Percentiles rank a stretch among this genome's conserved stretches.
Conservation (phyloP, 2,329 filamentous ascomycete genomes). For the Leptographium flavum region DNA sequence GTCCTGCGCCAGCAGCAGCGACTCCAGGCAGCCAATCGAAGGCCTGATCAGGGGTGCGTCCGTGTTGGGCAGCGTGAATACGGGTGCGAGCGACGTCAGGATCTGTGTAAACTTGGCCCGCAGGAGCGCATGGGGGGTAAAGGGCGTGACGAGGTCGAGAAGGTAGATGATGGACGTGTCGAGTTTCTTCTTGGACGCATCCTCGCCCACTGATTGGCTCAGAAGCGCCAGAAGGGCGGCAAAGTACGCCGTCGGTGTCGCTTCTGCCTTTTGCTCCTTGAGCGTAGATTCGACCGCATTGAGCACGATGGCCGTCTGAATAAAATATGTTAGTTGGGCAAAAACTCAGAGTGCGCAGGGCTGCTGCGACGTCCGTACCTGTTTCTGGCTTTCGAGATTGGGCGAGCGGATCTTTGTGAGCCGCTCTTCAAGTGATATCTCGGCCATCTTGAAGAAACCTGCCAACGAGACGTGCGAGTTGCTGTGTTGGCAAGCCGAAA, state of each 20-base stretch:
- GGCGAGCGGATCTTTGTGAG: constrained; percentile 94
- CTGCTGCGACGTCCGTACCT: constrained; percentile 33
- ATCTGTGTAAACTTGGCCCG: constrained; percentile 94
- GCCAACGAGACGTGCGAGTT: not conserved
- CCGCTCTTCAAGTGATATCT: constrained; percentile 60
- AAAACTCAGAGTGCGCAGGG: not conserved
- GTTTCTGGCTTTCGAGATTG: constrained; percentile 86
- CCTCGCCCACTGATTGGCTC: constrained; percentile 55
- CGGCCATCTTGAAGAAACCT: constrained; percentile 25
- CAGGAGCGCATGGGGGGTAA: constrained; percentile 72
- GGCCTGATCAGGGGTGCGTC: constrained; percentile 78
- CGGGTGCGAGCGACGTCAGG: constrained; percentile 70
- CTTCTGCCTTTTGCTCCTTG: constrained; percentile 69
- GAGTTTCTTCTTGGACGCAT: constrained; percentile 65
- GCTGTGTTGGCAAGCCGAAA: not conserved
- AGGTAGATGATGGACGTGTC: constrained; percentile 85
- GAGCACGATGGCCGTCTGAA: constrained; percentile 69
- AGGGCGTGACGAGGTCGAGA: constrained; percentile 80
- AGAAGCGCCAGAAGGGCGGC: constrained; percentile 85
- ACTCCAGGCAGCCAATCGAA: constrained; percentile 86
- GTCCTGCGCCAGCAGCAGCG: constrained; percentile 82
- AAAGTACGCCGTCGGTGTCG: constrained; percentile 84
- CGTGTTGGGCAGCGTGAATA: constrained; percentile 63
- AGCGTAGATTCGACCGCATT: constrained; percentile 87
- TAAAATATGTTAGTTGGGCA: not conserved